Evolutionary conservation across 2,329 filamentous ascomycete species (phyloP), one percentile per base, ranked within the genome.

Genomic region (Stachybotrys echinatus): DNA sequence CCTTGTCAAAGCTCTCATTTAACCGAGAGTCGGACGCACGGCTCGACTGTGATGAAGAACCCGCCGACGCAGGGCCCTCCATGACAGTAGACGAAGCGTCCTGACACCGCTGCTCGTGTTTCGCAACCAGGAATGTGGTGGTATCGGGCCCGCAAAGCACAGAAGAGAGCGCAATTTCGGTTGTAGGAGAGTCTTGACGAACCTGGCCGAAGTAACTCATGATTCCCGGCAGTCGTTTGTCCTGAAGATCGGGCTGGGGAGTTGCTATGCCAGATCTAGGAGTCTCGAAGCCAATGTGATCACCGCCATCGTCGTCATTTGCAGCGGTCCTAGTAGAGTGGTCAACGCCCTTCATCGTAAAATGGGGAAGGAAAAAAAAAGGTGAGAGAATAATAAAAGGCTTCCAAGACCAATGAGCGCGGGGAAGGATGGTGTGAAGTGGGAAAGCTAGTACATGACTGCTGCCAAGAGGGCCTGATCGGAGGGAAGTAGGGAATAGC

Each of bases 181-280:
- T 75, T 72, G 71, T 67, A 79, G 81, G 80, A 84, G 85, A 83
- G 77, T 81, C 83, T 79, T 82, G 81, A 96, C 94, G 86, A 95
- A 99, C 94, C 92, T 99, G 94, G 77, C 87, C 88, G 81, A 97
- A 96, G 80, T 94, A 96, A 79, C 87, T 95, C 81, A 94, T 87
- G 76, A 97, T 95, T 68, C 91, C 89, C 60, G 94, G 94, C 67
- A 95, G 79, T 73, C 94, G 88, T 75, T 96, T 96, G 76, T 99
- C 94, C 65, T 88, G 86, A 56, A 88, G 86, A 73, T 97, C 92
- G 59, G 94, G 94, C 65, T 92, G 88, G 59, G 94, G 94, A 55
- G 94, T 99, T 58, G 90, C 88, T 69, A 95, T 83, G 64, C 92
- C 91, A 60, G 92, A 95, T 64, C 91, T 88, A 62, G 91, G 94